phyloP scores from a whole-genome alignment of 2,329 filamentous ascomycete genomes.

The Thelonectria discophora region DNA sequence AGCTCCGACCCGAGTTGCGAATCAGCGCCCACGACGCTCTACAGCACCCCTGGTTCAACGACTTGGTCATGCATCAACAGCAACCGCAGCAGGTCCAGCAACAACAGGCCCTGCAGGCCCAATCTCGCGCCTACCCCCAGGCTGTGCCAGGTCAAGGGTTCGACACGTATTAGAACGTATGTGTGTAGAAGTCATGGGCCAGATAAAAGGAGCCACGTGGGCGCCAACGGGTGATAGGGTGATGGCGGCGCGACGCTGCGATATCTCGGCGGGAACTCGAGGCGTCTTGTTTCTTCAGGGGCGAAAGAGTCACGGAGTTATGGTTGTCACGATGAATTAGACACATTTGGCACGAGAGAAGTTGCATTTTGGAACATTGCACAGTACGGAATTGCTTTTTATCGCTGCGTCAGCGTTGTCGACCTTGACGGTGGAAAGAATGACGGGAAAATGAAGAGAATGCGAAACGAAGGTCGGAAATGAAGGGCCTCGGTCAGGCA shows the following conservation, averaged over 20 bases:
- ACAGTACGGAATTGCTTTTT: slow-evolving; percentile 18
- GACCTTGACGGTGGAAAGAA: background rate
- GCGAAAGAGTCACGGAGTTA: slow-evolving; percentile 38
- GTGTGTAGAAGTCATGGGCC: background rate
- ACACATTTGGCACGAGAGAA: slow-evolving; percentile 27
- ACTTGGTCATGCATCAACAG: slow-evolving; percentile 69
- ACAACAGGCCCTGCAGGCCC: slow-evolving; percentile 52
- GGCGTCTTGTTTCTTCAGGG: slow-evolving; percentile 8
- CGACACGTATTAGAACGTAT: slow-evolving; percentile 47
- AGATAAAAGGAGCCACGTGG: slow-evolving; percentile 1
- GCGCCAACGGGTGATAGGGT: background rate
- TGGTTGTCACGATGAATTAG: slow-evolving; percentile 35
- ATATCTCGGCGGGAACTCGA: slow-evolving; percentile 12
- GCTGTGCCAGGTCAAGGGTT: slow-evolving; percentile 51
- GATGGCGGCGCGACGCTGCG: slow-evolving; percentile 6
- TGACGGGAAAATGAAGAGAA: background rate
- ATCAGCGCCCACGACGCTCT: slow-evolving; percentile 88
- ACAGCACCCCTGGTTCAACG: slow-evolving; percentile 91
- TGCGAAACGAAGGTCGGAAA: background rate
- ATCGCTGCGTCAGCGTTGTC: slow-evolving; percentile 16
- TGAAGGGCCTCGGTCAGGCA: background rate
- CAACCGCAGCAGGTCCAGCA: slow-evolving; percentile 52
- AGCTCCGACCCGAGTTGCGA: slow-evolving; percentile 89
- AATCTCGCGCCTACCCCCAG: slow-evolving; percentile 52
- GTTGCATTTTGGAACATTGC: slow-evolving; percentile 30